These are phyloP conservation scores for Aspergillus panamensis DNA, from an alignment of 495 filamentous ascomycete genomes.

Conservation along the genomic window DNA sequence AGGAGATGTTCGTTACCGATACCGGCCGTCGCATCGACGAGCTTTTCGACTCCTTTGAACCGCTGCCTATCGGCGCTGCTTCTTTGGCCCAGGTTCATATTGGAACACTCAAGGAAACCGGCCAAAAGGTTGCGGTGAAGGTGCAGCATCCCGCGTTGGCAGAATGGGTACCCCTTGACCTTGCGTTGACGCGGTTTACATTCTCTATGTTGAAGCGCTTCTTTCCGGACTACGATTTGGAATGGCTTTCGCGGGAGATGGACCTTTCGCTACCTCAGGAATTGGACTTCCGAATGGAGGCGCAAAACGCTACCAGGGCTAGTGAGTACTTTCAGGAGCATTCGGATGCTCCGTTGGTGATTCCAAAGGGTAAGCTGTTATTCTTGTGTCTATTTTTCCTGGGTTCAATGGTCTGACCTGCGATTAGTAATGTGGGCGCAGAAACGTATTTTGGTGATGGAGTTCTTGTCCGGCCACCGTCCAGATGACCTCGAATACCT, in stretches of 20 bases:
- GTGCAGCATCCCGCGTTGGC: conserved; percentile 89
- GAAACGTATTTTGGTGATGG: conserved; percentile 91
- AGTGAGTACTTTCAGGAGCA: conserved; percentile 73
- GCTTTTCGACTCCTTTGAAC: conserved; percentile 79
- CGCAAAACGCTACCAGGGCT: conserved; percentile 74
- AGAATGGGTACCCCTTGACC: conserved; percentile 88
- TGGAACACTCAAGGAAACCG: conserved; percentile 78
- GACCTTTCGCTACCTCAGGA: conserved; percentile 86
- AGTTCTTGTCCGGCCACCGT: conserved; percentile 80
- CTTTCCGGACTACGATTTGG: conserved; percentile 96
- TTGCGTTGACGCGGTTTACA: conserved; percentile 80
- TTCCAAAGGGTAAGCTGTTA: conserved; percentile 60
- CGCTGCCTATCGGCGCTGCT: conserved; percentile 80
- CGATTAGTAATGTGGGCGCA: conserved; percentile 86
- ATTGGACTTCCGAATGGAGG: conserved; percentile 85
- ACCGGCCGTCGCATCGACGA: conserved; percentile 76
- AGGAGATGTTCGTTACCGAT: conserved; percentile 78
- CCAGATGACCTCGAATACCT: conserved; percentile 87
- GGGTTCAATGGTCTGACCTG: conserved; percentile 7
- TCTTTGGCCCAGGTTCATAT: conserved; percentile 93
- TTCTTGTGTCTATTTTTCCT: background rate
- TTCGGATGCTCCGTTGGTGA: conserved; percentile 70
- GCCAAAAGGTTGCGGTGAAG: conserved; percentile 94
- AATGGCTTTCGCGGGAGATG: conserved; percentile 94
- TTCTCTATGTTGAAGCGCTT: conserved; percentile 86